These are phyloP conservation scores for Claviceps pusilla DNA, from an alignment of 2,329 filamentous ascomycete genomes.

Conservation along the genomic window DNA sequence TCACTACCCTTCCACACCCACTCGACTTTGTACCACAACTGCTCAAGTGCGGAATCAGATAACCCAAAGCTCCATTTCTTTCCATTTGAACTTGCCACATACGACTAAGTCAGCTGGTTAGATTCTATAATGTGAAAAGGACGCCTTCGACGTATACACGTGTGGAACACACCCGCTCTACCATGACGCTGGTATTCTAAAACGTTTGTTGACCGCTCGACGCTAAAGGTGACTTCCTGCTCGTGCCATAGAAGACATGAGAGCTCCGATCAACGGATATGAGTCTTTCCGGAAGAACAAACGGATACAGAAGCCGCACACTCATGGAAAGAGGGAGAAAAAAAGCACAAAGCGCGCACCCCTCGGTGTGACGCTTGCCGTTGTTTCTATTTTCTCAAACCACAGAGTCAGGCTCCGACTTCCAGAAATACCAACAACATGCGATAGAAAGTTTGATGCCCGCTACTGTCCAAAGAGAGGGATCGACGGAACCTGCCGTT, in stretches of 20 bases:
- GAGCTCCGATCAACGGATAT: neutral
- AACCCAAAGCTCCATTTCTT: neutral
- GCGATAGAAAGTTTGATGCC: constrained; percentile 29
- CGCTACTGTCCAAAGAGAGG: constrained; percentile 29
- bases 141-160: neutral
- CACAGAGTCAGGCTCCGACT: constrained; percentile 3
- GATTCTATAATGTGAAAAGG: no score
- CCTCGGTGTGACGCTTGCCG: neutral
- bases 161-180: neutral
- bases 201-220: neutral
- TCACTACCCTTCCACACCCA: neutral
- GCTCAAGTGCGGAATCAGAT: neutral
- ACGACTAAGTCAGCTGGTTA: neutral
- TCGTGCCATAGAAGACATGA: neutral
- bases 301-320: neutral
- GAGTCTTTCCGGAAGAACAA: neutral
- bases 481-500: constrained; percentile 23
- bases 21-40: neutral
- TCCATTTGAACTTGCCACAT: neutral
- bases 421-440: constrained; percentile 21
- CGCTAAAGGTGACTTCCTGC: neutral
- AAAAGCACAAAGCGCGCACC: neutral
- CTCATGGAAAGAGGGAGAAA: neutral
- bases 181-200: no score
- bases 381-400: neutral